Evolutionary conservation across 2,329 filamentous ascomycete genomes (phyloP).

Genomic region (Coniochaeta sp.): DNA sequence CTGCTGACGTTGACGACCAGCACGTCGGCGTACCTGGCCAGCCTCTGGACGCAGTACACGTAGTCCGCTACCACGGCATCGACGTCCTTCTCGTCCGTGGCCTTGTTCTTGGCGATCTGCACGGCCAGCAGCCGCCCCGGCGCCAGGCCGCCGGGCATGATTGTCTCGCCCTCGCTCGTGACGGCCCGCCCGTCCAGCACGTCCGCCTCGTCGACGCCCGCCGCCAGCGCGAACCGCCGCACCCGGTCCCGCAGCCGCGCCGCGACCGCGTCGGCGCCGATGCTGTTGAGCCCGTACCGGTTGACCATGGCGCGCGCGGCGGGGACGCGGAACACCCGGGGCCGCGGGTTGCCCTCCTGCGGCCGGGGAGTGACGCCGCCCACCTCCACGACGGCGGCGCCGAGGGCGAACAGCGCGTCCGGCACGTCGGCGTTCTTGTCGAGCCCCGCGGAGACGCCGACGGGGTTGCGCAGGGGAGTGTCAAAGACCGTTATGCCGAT

Average conservation of each 20-base stretch:
- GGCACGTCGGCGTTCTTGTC: slow-evolving; percentile 93
- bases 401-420: slow-evolving; percentile 75
- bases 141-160: slow-evolving; percentile 75
- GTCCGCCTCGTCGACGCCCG: slow-evolving; percentile 63
- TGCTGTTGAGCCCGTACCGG: slow-evolving; percentile 89
- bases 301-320: slow-evolving; percentile 86
- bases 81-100: slow-evolving; percentile 77
- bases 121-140: slow-evolving; percentile 76
- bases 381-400: slow-evolving; percentile 82
- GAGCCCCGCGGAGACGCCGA: slow-evolving; percentile 90
- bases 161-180: slow-evolving; percentile 21
- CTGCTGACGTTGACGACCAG: slow-evolving; percentile 98
- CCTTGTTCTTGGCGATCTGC: slow-evolving; percentile 96
- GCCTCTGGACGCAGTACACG: slow-evolving; percentile 76
- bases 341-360: slow-evolving; percentile 80
- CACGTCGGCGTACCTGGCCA: slow-evolving; percentile 87
- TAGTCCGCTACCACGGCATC: slow-evolving; percentile 75
- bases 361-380: slow-evolving; percentile 84
- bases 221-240: slow-evolving; percentile 63
- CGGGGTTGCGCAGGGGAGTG: slow-evolving; percentile 69
- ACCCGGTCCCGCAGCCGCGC: slow-evolving; percentile 70
- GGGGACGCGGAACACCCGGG: slow-evolving; percentile 80
- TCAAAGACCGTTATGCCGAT: slow-evolving; percentile 60
- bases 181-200: slow-evolving; percentile 68
- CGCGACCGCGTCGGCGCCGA: slow-evolving; percentile 82